These are phyloP conservation scores for Fragilariopsis cylindrus DNA, from an alignment of 108 stramenopile genomes.

Conservation along the genomic window DNA sequence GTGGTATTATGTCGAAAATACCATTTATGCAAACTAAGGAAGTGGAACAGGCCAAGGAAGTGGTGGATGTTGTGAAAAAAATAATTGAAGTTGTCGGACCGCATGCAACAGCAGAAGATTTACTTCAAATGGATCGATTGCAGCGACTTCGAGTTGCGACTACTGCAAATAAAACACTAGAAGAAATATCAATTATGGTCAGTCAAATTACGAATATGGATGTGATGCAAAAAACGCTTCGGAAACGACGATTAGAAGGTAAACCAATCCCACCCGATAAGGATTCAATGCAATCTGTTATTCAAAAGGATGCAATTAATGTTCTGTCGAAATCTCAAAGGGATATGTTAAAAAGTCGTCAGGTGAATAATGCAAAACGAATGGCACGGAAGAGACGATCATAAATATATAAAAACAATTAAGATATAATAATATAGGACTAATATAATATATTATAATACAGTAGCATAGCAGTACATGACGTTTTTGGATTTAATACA, in stretches of 20 bases:
- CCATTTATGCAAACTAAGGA: constrained; percentile 64
- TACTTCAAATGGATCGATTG: constrained; percentile 52
- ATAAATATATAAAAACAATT: too few relatives aligned
- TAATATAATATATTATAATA: too few relatives aligned
- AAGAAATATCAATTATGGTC: constrained; percentile 64
- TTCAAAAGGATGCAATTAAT: constrained; percentile 64
- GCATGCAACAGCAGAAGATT: constrained; percentile 51
- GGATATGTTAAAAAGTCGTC: constrained; percentile 48
- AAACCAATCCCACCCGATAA: constrained; percentile 65
- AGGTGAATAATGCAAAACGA: constrained; percentile 31
- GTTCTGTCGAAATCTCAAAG: constrained; percentile 64
- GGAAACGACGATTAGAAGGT: constrained; percentile 60
- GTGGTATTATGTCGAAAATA: constrained; percentile 64
- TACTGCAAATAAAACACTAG: constrained; percentile 50
- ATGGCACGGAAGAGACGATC: constrained; percentile 21
- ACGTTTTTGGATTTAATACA: too few relatives aligned
- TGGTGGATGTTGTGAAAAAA: constrained; percentile 47
- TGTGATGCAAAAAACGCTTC: constrained; percentile 77
- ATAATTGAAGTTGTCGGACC: constrained; percentile 61
- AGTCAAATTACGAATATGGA: constrained; percentile 74
- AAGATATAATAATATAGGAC: too few relatives aligned
- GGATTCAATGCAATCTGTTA: constrained; percentile 54
- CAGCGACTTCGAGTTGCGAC: constrained; percentile 50
- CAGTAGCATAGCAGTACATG: too few relatives aligned
- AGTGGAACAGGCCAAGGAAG: constrained; percentile 64